Percentiles rank a stretch among this genome's conserved stretches.
Conservation (phyloP, 2,329 filamentous ascomycete species). For the Dactylellina haptotyla region DNA sequence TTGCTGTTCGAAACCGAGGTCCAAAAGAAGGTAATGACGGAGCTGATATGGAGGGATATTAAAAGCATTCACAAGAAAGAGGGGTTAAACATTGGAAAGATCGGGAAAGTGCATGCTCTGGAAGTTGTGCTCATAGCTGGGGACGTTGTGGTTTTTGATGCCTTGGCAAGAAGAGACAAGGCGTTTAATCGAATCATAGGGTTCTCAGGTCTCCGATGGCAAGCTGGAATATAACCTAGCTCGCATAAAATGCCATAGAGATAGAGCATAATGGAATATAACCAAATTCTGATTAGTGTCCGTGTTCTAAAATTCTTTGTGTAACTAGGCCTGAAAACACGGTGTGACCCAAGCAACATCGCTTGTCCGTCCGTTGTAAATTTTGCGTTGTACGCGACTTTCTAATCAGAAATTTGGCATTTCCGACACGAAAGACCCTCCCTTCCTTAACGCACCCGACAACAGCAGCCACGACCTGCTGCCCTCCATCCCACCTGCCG, state of each 20-base stretch:
- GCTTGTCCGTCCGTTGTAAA: constrained; percentile 36
- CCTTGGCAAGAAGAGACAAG: constrained; percentile 29
- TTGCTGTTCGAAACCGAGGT: constrained; percentile 42
- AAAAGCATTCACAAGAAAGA: constrained; percentile 25
- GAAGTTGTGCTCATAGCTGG: constrained; percentile 12
- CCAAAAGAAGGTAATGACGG: constrained; percentile 31
- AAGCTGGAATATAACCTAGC: constrained; percentile 11
- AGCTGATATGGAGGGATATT: constrained; percentile 24
- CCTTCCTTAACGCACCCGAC: not conserved
- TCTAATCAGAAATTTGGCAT: constrained; percentile 18
- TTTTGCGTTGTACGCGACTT: constrained; percentile 30
- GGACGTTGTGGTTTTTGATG: constrained; percentile 32
- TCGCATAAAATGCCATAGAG: too few relatives aligned
- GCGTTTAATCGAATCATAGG: constrained; percentile 51
- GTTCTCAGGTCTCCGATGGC: constrained; percentile 37
- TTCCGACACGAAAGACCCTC: not conserved
- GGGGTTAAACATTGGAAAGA: not conserved
- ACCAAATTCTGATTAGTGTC: too few relatives aligned
- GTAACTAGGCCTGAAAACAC: not conserved
- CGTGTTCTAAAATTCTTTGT: too few relatives aligned
- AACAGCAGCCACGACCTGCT: not conserved
- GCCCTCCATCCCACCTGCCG: not conserved
- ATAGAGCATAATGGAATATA: too few relatives aligned
- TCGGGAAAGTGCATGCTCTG: constrained; percentile 31
- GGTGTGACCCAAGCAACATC: too few relatives aligned